Conservation (phyloP, 768 basidiomycete species). For the Leccinellum albellum region DNA sequence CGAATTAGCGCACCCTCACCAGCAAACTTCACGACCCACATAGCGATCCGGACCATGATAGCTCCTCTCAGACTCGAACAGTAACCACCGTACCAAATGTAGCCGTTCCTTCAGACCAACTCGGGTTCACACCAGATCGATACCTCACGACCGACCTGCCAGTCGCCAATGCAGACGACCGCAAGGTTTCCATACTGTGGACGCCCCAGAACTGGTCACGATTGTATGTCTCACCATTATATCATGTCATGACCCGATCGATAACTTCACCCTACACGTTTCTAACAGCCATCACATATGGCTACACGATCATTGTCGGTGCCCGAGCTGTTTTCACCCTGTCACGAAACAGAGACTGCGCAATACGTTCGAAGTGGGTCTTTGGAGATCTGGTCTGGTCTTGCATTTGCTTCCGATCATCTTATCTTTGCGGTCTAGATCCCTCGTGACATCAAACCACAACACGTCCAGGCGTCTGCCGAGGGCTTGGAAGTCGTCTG, state of each 20-base stretch:
- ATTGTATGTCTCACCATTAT: slow-evolving; percentile 52
- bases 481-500: slow-evolving; percentile 76
- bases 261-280: not conserved
- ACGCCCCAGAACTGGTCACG: slow-evolving; percentile 66
- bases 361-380: slow-evolving; percentile 73
- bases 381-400: not conserved
- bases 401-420: not conserved
- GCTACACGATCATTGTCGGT: slow-evolving; percentile 91
- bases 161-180: slow-evolving; percentile 52
- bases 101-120: slow-evolving; percentile 26
- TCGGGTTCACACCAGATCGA: slow-evolving; percentile 23
- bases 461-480: slow-evolving; percentile 47
- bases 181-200: slow-evolving; percentile 70
- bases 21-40: not conserved
- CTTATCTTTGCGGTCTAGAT: slow-evolving; percentile 47
- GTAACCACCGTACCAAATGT: not conserved
- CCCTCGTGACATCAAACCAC: slow-evolving; percentile 66
- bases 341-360: slow-evolving; percentile 87
- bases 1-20: not conserved
- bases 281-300: slow-evolving; percentile 82
- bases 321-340: slow-evolving; percentile 80
- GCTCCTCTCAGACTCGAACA: not conserved
- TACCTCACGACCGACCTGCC: slow-evolving; percentile 37
- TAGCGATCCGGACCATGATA: not conserved
- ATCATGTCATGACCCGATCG: not conserved